Conservation (phyloP, 202 grass and related monocot genomes). For the Eragrostis tef region DNA sequence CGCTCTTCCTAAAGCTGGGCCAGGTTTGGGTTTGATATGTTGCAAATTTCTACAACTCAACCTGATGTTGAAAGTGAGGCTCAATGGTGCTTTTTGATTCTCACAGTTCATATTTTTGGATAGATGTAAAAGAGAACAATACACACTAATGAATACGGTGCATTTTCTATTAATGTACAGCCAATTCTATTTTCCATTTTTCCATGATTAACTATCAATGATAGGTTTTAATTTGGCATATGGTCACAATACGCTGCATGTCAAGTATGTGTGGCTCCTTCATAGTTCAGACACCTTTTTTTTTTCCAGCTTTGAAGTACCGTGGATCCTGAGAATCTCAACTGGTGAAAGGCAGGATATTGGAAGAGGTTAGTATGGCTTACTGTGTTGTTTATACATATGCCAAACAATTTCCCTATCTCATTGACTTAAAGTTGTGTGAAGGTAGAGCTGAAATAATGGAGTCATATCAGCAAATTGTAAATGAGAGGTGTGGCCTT, state of each 20-base stretch:
- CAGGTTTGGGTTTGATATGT: slow-evolving; percentile 11
- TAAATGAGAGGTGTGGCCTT: slow-evolving; percentile 63
- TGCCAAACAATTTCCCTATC: slow-evolving; percentile 17
- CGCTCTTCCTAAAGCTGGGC: background rate
- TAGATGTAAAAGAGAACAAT: background rate
- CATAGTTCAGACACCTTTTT: background rate
- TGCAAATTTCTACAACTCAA: slow-evolving; percentile 26
- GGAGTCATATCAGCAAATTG: slow-evolving; percentile 56
- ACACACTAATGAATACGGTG: background rate
- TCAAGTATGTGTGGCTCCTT: background rate
- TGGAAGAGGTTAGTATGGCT: slow-evolving; percentile 59
- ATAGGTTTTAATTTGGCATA: background rate
- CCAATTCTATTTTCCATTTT: background rate
- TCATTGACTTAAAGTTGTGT: slow-evolving; percentile 48
- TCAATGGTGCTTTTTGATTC: slow-evolving; percentile 12
- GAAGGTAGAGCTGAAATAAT: slow-evolving; percentile 68
- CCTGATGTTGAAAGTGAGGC: slow-evolving; percentile 21
- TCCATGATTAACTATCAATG: background rate
- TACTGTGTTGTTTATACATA: slow-evolving; percentile 30
- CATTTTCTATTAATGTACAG: background rate
- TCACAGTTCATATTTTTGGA: slow-evolving; percentile 7
- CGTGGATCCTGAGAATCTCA: slow-evolving; percentile 64
- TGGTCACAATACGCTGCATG: background rate
- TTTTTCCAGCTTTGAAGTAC: slow-evolving; percentile 62
- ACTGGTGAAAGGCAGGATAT: slow-evolving; percentile 59